Evolutionary conservation across 2,329 filamentous ascomycete species (phyloP), one percentile per base, ranked within the genome.

Genomic region (Chrysoporthe puriensis): DNA sequence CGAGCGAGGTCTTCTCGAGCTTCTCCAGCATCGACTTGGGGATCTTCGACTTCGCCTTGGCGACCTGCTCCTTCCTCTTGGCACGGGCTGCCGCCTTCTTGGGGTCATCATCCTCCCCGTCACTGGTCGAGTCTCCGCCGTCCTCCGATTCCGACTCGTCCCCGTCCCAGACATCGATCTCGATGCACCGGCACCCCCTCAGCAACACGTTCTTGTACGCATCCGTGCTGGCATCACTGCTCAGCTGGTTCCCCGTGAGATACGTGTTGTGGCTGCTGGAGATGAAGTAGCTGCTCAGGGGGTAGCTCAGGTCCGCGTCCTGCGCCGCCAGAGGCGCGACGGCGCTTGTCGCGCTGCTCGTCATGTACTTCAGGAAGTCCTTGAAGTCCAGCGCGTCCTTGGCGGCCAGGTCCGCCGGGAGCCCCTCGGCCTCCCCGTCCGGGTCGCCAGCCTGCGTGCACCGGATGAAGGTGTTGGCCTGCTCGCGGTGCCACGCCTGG

Each of bases 261-360:
- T 97, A 97, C 0, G 94, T 97, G 79, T 97, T 97, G 83, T 97
- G 94, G 66, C 94, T 97, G 73, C 93, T 97, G 70, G 91, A 96
- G 76, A 97, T 93, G 79, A 93, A 97, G 79, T 97, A 97, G 79
- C 93, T 94, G 68, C 93, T 91, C 70, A 97, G 81, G 0, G 94
- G 94, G 74, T 89, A 91, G 63, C 93, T 87, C 66, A 96, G 85
- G 66, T 88, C 85, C 2, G 78, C 70, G 34, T 74, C 73, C 1
- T 66, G 18, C 7, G 57, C 40, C 3, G 42, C 54, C 50, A 64
- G 63, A 8, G 83, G 82, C 1, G 77, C 79, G 21, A 80, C 78
- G 46, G 79, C 78, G 54, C 82, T 79, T 66, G 81, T 79, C 14
- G 81, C 79, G 3, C 80, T 70, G 36, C 85, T 88, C 3, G 81